Percentiles rank a stretch among this genome's conserved stretches.
These are phyloP conservation scores for Podospora appendiculata DNA, from an alignment of 495 filamentous ascomycete genomes.

Conservation along the genomic window DNA sequence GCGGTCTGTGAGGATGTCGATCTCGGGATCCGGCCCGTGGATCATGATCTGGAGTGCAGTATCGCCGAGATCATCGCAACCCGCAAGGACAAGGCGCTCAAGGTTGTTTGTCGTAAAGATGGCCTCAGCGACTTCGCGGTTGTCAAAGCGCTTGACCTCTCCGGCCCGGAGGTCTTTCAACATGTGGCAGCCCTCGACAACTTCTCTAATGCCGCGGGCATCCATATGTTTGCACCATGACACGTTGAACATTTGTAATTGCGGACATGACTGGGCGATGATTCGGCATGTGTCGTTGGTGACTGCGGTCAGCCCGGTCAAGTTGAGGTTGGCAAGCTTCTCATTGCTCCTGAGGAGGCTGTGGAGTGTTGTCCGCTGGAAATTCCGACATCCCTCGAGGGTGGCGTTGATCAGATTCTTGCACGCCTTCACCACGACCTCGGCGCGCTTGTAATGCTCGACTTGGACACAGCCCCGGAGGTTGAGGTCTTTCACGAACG, in stretches of 20 bases:
- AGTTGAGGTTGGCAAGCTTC: conserved; percentile 70
- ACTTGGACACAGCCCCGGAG: conserved; percentile 55
- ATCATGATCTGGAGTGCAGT: conserved; percentile 62
- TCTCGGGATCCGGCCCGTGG: conserved; percentile 61
- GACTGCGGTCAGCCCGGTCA: conserved; percentile 71
- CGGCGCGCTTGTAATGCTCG: conserved; percentile 66
- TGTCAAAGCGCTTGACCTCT: conserved; percentile 73
- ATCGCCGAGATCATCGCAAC: conserved; percentile 71
- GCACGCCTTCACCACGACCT: conserved; percentile 71
- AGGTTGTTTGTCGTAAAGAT: conserved; percentile 75
- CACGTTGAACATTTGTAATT: conserved; percentile 74
- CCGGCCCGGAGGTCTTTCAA: conserved; percentile 76
- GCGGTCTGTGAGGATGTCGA: conserved; percentile 70
- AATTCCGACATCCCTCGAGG: conserved; percentile 81
- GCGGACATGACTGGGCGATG: conserved; percentile 74
- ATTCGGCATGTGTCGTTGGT: conserved; percentile 83
- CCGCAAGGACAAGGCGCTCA: conserved; percentile 67
- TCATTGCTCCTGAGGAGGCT: conserved; percentile 71
- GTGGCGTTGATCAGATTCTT: conserved; percentile 81
- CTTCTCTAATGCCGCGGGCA: conserved; percentile 65
- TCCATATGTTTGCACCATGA: conserved; percentile 87
- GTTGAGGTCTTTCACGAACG: conserved; percentile 88
- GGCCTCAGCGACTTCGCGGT: conserved; percentile 56
- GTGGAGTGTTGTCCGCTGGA: conserved; percentile 66
- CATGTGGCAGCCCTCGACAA: conserved; percentile 63